A percentile compares a stretch with the other conserved stretches of the same genome.
These are phyloP conservation scores for Microdochium trichocladiopsis DNA, from an alignment of 2,329 filamentous ascomycete genomes.

Conservation along the genomic window DNA sequence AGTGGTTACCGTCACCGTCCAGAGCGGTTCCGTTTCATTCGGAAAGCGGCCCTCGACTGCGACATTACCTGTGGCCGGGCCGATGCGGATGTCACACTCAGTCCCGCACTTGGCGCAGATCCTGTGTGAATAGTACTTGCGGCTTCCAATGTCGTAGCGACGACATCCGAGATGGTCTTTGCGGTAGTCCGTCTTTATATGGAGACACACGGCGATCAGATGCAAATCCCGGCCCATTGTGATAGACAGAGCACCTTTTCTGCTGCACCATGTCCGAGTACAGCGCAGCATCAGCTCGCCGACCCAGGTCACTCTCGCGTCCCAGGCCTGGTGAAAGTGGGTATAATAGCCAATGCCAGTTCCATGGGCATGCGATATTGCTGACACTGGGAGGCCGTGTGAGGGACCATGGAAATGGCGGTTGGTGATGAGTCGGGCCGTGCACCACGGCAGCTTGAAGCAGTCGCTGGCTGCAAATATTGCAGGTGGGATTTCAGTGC, in stretches of 20 bases:
- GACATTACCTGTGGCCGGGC: neutral
- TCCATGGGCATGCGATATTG: neutral
- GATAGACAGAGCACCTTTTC: neutral
- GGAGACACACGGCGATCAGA: neutral
- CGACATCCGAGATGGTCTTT: neutral
- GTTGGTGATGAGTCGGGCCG: neutral
- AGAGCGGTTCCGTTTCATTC: neutral
- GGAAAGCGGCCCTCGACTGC: neutral
- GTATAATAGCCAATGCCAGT: neutral
- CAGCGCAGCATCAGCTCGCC: neutral
- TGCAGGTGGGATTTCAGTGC: neutral
- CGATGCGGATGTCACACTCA: neutral
- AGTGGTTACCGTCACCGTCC: neutral
- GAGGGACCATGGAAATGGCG: neutral
- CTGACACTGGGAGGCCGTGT: neutral
- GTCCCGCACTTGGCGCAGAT: neutral
- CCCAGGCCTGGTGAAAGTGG: neutral
- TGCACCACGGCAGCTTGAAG: neutral
- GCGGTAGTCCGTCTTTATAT: neutral
- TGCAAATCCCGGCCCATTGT: neutral
- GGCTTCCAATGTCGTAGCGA: neutral
- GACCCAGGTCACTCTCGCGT: neutral
- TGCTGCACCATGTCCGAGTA: neutral
- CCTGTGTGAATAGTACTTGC: neutral
- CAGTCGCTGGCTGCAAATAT: neutral